Base-by-base conservation (phyloP, 352 stramenopile species). In the Peronospora tabacina region DNA sequence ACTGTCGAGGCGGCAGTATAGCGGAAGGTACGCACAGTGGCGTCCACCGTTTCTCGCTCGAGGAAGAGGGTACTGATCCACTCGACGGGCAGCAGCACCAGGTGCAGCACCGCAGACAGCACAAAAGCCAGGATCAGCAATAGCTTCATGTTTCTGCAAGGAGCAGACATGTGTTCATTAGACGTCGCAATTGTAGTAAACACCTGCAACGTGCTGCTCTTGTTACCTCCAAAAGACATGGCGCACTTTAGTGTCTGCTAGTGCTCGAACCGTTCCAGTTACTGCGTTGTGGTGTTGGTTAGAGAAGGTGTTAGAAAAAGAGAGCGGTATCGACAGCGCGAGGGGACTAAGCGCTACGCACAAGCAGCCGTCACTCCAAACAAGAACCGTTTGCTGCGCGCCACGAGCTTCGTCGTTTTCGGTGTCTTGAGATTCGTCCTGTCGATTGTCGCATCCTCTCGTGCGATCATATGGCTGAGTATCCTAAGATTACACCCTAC, bases 21-120 rank as follows among this genome's bases (percentile, higher is more conserved):
- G 39, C 76, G 76, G 48, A 82, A 78, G 6, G 73, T 67, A 47
- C 68, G 62, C 11, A 87, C 49, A 13, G 50, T 75, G 44, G 54
- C 37, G 42, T 82, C 68, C 57, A 85, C 64, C 33, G 63, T 76
- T 28, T 68, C 52, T 2, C 45, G 56, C 7, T 48, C 39, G 4
- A 81, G 33, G 19, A 82, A 63, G 22, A 75, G 48, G 55, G 55
- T 61, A 36, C 65, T 55, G 49, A 82, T 66, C 76, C 70, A 76
- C 47, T 87, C 76, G 37, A 85, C 40, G n/a, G 76, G 76, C 48
- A 79, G 52, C 20, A 87, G 44, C 16, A 85, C 29, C 13, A 62
- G 19, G 36, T 75, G 71, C 46, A 85, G 36, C 22, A 82, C 32
- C 17, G 51, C 58, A n/a, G 79, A 66, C 22, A 85, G 59, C 55